Evolutionary conservation across 805 yeast species (phyloP), one percentile per base, ranked within the genome.

Genomic region (Kodamaea neixiangensis): DNA sequence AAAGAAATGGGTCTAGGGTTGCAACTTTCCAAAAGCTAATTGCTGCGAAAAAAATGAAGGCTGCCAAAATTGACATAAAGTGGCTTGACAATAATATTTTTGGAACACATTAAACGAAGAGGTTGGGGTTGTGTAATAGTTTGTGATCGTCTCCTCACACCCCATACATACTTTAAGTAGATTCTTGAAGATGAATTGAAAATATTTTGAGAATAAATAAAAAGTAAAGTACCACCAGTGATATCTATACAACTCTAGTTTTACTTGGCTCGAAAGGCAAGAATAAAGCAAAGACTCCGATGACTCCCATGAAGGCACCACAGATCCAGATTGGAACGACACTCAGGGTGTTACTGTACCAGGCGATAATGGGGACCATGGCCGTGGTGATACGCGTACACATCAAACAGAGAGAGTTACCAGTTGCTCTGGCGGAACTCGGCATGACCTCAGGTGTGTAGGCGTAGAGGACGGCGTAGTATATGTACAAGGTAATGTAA

Each of bases 391-490:
- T 56, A 45, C 75, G 58, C 1, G 70, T 68, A 19, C 62, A 60
- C 34, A 64, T 62, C 48, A 70, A 54, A 37, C 69, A 66, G 46
- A 69, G 58, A 29, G 70, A 70, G 54, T 68, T 65, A 5, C 73
- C 74, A 1, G 74, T 70, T 31, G 67, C 71, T 54, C 75, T 55
- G 4, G 72, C 72, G 7, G 61, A 54, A 4, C 72, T 60, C 1
- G 74, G 74, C 58, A 70, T 59, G 14, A 68, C 69, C 49, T 68
- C 73, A 1, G 74, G 74, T 6, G 71, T 58, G 46, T 65, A 69
- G 3, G 71, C 73, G 53, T 68, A 70, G 45, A 70, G 55, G 20
- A 61, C 63, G 2, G 69, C 67, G 49, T 62, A 69, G 54, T 61
- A 61, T 34, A 61, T 57, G 54, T 61, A 58, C 43, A 58, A 48